phyloP scores from a whole-genome alignment of 768 basidiomycete genomes.

The Tremella yokohamensis region DNA sequence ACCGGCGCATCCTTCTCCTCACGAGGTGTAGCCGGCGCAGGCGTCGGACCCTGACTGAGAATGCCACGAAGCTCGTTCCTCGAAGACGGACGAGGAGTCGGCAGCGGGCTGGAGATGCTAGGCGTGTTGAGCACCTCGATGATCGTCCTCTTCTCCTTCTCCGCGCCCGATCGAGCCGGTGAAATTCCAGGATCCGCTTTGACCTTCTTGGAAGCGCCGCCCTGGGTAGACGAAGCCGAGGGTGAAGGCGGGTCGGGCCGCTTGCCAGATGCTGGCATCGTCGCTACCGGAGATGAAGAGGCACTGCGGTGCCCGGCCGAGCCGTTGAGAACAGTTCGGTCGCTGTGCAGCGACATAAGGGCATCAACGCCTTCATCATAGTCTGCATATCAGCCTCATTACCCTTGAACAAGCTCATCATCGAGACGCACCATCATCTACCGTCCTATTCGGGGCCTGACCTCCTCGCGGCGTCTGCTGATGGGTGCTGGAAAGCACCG shows the following conservation, averaged over 20 bases:
- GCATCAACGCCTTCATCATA: slow-evolving; percentile 92
- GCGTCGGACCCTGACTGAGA: not conserved
- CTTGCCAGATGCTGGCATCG: slow-evolving; percentile 14
- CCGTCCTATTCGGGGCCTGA: slow-evolving; percentile 56
- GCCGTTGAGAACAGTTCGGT: slow-evolving; percentile 27
- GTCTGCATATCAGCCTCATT: slow-evolving; percentile 53
- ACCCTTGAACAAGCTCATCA: no score
- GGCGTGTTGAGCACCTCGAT: slow-evolving; percentile 43
- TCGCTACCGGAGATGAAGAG: slow-evolving; percentile 8
- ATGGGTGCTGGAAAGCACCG: not conserved
- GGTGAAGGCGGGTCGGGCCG: slow-evolving; percentile 37
- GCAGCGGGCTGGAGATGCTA: slow-evolving; percentile 16
- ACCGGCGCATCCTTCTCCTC: slow-evolving; percentile 10
- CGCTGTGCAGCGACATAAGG: slow-evolving; percentile 66
- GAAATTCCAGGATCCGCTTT: slow-evolving; percentile 12
- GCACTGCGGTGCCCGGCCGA: slow-evolving; percentile 17
- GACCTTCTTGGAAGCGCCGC: slow-evolving; percentile 17
- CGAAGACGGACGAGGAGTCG: not conserved
- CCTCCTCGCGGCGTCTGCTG: slow-evolving; percentile 5
- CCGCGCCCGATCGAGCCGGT: slow-evolving; percentile 7
- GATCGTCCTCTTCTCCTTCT: slow-evolving; percentile 19
- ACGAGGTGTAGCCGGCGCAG: not conserved
- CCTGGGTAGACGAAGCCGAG: slow-evolving; percentile 16
- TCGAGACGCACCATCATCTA: slow-evolving; percentile 65
- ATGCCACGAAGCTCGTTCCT: not conserved